phyloP scores from a whole-genome alignment of 768 basidiomycete genomes.

The Hericium coralloides region DNA sequence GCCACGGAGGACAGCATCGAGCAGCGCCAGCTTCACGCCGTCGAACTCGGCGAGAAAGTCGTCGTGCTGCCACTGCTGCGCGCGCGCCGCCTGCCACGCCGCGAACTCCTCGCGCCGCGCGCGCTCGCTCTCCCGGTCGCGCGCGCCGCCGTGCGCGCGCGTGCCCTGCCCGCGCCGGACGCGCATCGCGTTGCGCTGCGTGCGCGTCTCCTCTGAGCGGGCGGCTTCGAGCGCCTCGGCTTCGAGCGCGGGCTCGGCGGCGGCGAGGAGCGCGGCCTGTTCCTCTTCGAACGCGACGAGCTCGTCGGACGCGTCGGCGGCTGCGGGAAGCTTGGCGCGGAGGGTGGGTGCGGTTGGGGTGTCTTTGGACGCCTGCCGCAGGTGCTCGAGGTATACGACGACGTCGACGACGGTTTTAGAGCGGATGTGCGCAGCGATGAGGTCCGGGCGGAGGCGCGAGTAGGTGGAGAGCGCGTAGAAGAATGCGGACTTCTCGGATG shows the following conservation, averaged over 20 bases:
- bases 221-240: background rate
- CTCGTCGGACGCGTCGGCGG: slow-evolving; percentile 4
- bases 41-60: slow-evolving; percentile 28
- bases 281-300: slow-evolving; percentile 8
- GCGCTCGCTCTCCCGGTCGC: slow-evolving; percentile 17
- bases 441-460: slow-evolving; percentile 69
- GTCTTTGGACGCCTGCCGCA: slow-evolving; percentile 19
- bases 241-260: background rate
- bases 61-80: slow-evolving; percentile 16
- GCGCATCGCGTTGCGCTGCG: background rate
- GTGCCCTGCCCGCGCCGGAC: background rate
- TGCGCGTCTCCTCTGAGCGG: background rate
- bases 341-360: background rate
- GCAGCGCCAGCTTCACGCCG: slow-evolving; percentile 22
- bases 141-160: slow-evolving; percentile 7
- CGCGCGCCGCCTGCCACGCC: background rate
- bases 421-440: slow-evolving; percentile 59
- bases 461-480: slow-evolving; percentile 60
- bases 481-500: slow-evolving; percentile 58
- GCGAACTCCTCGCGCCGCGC: slow-evolving; percentile 2
- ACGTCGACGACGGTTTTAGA: slow-evolving; percentile 65
- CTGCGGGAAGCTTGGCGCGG: slow-evolving; percentile 6
- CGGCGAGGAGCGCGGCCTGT: background rate
- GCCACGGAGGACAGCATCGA: slow-evolving; percentile 14
- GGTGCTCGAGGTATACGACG: slow-evolving; percentile 49